These are phyloP conservation scores for Acer campestre DNA, from an alignment of 345 rosid species.

Conservation along the genomic window DNA sequence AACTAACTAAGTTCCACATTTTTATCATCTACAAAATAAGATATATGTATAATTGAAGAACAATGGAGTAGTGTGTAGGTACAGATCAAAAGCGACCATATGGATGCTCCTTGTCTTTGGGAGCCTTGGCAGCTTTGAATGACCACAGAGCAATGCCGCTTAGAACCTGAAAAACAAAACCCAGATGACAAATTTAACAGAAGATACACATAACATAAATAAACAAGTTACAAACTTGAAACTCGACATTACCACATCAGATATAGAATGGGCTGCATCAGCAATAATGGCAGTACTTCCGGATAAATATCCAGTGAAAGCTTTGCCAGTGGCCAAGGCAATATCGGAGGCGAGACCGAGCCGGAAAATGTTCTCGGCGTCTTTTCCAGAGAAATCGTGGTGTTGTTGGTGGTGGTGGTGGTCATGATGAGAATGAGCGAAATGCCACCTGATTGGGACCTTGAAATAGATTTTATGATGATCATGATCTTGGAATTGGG, in stretches of 20 bases:
- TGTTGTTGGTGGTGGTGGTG: slow-evolving; percentile 25
- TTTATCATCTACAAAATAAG: background rate
- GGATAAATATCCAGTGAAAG: slow-evolving; percentile 59
- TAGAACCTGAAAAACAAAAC: slow-evolving; percentile 59
- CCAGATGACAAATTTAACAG: background rate
- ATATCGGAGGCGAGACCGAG: slow-evolving; percentile 72
- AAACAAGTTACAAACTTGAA: background rate
- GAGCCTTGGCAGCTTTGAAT: slow-evolving; percentile 82
- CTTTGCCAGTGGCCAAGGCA: slow-evolving; percentile 61
- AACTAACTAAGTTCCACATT: background rate
- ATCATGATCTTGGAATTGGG: slow-evolving; percentile 24
- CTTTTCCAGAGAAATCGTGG: slow-evolving; percentile 29
- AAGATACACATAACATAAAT: no score
- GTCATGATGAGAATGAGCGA: slow-evolving; percentile 61
- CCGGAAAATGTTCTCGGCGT: slow-evolving; percentile 75
- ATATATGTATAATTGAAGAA: slow-evolving; percentile 1
- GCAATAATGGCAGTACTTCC: slow-evolving; percentile 74
- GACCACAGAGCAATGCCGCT: slow-evolving; percentile 86
- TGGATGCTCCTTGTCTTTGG: slow-evolving; percentile 91
- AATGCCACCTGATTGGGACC: slow-evolving; percentile 68
- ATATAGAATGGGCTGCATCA: slow-evolving; percentile 71
- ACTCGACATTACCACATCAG: slow-evolving; percentile 58
- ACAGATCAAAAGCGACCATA: slow-evolving; percentile 74
- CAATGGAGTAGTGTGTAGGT: slow-evolving; percentile 42
- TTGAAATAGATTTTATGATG: slow-evolving; percentile 26